Evolutionary conservation across 176 grass and related monocot species (phyloP).

Genomic region (Rhynchospora breviuscula): DNA sequence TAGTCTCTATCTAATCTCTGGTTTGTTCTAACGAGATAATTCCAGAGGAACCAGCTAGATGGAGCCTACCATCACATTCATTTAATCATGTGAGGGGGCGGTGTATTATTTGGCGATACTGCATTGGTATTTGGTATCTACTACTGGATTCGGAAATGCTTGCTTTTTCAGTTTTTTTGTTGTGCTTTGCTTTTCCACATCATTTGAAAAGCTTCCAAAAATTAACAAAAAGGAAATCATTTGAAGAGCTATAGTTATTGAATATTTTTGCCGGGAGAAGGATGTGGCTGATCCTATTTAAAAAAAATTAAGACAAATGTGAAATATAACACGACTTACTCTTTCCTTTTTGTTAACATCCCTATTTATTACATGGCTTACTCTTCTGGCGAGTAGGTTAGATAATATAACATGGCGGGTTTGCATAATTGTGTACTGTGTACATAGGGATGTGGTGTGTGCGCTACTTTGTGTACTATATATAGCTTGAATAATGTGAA

Average conservation of each 20-base stretch:
- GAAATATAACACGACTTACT: too few relatives aligned
- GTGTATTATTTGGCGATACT: conserved; percentile 14
- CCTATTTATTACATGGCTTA: too few relatives aligned
- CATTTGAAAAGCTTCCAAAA: background rate
- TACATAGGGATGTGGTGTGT: too few relatives aligned
- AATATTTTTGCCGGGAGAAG: background rate
- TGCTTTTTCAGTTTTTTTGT: background rate
- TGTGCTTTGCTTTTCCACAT: background rate
- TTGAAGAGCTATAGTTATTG: background rate
- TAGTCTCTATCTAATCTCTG: too few relatives aligned
- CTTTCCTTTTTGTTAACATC: too few relatives aligned
- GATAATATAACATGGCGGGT: too few relatives aligned
- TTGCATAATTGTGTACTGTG: too few relatives aligned
- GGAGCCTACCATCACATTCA: background rate
- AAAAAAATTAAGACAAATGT: background rate
- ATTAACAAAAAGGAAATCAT: background rate
- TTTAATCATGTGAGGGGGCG: conserved; percentile 13
- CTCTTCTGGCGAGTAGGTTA: too few relatives aligned
- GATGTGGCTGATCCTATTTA: background rate
- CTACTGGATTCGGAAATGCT: background rate
- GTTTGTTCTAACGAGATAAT: background rate
- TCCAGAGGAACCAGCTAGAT: background rate
- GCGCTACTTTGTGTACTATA: too few relatives aligned
- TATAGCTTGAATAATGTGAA: too few relatives aligned
- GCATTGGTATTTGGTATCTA: conserved; percentile 13